Evolutionary conservation across 2,329 filamentous ascomycete genomes (phyloP).

Genomic region (Chaetomium olivaceum): DNA sequence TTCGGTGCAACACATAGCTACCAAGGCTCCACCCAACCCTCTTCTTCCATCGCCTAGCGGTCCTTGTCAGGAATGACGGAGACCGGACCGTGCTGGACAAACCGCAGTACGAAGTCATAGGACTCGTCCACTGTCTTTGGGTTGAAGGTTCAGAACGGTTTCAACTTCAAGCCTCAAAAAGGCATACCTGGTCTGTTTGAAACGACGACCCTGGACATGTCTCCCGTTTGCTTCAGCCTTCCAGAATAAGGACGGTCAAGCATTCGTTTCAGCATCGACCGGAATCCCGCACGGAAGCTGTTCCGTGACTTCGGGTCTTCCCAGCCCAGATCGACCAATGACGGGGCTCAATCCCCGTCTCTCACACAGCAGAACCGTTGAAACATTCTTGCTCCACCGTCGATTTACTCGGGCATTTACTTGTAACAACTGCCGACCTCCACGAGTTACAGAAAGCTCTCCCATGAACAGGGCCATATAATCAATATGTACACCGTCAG

Average conservation of each 20-base stretch:
- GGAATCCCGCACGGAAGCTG: not conserved
- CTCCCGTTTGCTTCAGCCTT: constrained; percentile 1
- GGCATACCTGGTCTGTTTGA: not conserved
- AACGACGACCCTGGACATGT: not conserved
- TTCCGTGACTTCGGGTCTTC: not conserved
- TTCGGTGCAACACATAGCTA: not conserved
- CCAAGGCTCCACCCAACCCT: not conserved
- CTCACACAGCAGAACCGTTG: not conserved
- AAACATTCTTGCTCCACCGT: not conserved
- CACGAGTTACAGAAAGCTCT: too few species aligned
- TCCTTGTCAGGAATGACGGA: not conserved
- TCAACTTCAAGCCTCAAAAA: not conserved
- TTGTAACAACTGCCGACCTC: too few species aligned
- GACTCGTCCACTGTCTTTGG: not conserved
- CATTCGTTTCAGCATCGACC: constrained; percentile 8
- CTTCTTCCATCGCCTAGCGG: not conserved
- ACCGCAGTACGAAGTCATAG: not conserved
- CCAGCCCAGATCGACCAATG: not conserved
- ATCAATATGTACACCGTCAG: too few species aligned
- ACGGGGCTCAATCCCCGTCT: not conserved
- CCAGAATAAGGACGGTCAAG: constrained; percentile 1
- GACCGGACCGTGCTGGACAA: not conserved
- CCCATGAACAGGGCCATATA: too few species aligned
- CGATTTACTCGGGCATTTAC: not conserved
- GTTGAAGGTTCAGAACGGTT: constrained; percentile 4